Evolutionary conservation across 257 asterid genomes (phyloP), one percentile per base, ranked within the genome.

Genomic region (Solanum chilense): DNA sequence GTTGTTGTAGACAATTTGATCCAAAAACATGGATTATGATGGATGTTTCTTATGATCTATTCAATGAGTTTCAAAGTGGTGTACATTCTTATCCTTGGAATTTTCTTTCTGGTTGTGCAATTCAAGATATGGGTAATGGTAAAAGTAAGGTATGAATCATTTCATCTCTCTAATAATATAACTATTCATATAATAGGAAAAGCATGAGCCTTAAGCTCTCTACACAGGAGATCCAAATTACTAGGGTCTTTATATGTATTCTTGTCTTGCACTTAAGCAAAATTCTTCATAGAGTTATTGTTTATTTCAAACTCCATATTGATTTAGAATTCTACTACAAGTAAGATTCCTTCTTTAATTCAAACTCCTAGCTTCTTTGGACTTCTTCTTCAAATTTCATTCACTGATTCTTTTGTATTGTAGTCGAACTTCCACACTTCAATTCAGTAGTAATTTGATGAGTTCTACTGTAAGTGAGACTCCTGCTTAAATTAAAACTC

Each of bases 31-130:
- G 98, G 98, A 62, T 90, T 35, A 88, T 95, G 89, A 95, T 89
- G 3, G 94, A 94, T 87, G 90, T 93, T 27, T 96, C 96, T 12
- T 91, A 91, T 83, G 93, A 94, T 77, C 83, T 87, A 71, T 69
- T 91, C 68, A 92, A 89, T 81, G 92, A 86, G 86, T 39, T 86
- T 71, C 90, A 88, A 64, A 91, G 87, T 77, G 89, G 87, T 88
- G 87, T 86, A 86, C 89, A 93, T 33, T 87, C 88, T 60, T 90
- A 83, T 87, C 1, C 91, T 5, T 91, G 97, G 98, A 95, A 88
- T 90, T 89, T 93, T 83, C 96, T 98, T 52, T 96, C 96, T 1
- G 96, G 98, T 27, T 93, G 98, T 77, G 71, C 91, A 88, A 91
- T 94, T 90, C 91, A 94, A 90, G 95, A 93, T 83, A 76, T 90